These are phyloP conservation scores for Aspergillus fumigatiaffinis DNA, from an alignment of 2,329 filamentous ascomycete species.

Conservation along the genomic window DNA sequence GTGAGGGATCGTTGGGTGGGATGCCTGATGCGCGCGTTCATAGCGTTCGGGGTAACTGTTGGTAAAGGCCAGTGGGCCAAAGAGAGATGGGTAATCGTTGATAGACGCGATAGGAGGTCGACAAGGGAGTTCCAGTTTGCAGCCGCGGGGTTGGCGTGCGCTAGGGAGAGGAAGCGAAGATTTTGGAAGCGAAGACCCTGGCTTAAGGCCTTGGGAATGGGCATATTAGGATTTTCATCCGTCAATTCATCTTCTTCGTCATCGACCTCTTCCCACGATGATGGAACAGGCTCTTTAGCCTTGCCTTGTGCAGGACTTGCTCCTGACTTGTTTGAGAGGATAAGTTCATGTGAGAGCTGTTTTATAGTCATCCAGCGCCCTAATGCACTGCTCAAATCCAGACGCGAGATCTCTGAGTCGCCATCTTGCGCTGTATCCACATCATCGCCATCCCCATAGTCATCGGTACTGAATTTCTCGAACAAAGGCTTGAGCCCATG, in stretches of 20 bases:
- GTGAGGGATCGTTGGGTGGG: conserved; percentile 37
- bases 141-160: conserved; percentile 41
- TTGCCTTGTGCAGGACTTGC: not conserved
- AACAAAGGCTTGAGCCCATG: conserved; percentile 51
- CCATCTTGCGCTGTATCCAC: conserved; percentile 8
- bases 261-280: conserved; percentile 40
- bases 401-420: conserved; percentile 43
- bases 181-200: conserved; percentile 44
- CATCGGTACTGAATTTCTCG: conserved; percentile 11
- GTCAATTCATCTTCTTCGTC: conserved; percentile 7
- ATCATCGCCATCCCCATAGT: conserved; percentile 16
- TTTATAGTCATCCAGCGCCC: conserved; percentile 48
- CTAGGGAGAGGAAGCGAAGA: conserved; percentile 57
- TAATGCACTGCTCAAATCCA: conserved; percentile 53
- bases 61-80: conserved; percentile 61
- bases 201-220: conserved; percentile 19
- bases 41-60: conserved; percentile 53
- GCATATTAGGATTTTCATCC: not conserved
- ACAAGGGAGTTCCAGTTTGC: conserved; percentile 56
- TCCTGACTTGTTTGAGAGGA: conserved; percentile 22
- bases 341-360: conserved; percentile 44
- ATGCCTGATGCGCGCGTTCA: conserved; percentile 41
- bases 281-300: conserved; percentile 22
- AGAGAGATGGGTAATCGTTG: conserved; percentile 59
- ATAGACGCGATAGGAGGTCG: conserved; percentile 48